A percentile compares a stretch with the other conserved stretches of the same genome.
Evolutionary conservation across 2,329 filamentous ascomycete genomes (phyloP).

Genomic region (Tolypocladium tropicale): DNA sequence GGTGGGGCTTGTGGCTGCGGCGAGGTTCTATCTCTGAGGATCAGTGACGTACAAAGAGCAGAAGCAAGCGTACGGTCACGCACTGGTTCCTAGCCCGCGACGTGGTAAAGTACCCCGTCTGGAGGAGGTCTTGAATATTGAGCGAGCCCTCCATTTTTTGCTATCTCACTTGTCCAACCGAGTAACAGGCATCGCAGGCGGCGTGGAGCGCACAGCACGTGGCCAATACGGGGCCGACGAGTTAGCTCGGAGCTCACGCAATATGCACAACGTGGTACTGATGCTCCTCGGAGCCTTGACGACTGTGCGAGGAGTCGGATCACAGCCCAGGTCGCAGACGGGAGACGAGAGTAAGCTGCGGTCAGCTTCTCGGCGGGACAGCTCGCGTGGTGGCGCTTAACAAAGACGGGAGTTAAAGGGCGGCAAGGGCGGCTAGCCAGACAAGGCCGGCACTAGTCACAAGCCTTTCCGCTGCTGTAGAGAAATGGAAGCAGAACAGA

Average conservation of each 20-base stretch:
- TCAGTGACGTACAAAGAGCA: neutral
- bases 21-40: constrained; percentile 10
- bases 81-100: constrained; percentile 27
- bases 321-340: neutral
- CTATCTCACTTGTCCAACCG: constrained; percentile 8
- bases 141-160: constrained; percentile 33
- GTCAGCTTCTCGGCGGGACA: neutral
- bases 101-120: constrained; percentile 40
- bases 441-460: neutral
- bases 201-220: constrained; percentile 2
- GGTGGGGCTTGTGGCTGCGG: constrained; percentile 1
- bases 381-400: neutral
- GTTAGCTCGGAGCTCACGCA: neutral
- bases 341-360: neutral
- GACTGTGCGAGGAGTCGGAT: neutral
- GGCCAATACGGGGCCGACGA: neutral
- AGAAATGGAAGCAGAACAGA: neutral
- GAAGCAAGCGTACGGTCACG: constrained; percentile 11
- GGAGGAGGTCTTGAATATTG: constrained; percentile 35
- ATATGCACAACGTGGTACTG: neutral
- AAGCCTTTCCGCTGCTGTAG: neutral
- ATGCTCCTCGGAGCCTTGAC: neutral
- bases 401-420: neutral
- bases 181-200: constrained; percentile 11
- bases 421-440: neutral